Evolutionary conservation across 768 basidiomycete genomes (phyloP).

Genomic region (Leccinum ochraceum): DNA sequence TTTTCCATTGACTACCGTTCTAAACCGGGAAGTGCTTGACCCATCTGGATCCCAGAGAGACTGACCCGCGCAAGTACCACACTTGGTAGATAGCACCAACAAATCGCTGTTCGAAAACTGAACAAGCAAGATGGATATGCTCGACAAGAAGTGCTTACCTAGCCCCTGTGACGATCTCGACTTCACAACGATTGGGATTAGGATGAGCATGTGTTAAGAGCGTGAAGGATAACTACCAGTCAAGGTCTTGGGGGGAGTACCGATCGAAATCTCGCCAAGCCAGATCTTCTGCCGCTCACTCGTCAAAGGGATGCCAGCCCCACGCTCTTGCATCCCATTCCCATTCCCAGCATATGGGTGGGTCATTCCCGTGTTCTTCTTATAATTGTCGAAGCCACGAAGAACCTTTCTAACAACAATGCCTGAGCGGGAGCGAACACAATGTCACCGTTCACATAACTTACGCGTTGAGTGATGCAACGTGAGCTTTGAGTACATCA

Average conservation of each 20-base stretch:
- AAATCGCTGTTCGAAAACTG: too few species aligned
- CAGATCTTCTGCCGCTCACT: background rate
- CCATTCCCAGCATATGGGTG: background rate
- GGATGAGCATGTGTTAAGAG: background rate
- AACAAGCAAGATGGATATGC: too few species aligned
- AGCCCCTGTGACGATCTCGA: background rate
- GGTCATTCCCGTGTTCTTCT: background rate
- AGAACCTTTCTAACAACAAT: background rate
- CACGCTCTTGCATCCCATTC: background rate
- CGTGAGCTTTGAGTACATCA: background rate
- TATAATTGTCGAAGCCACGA: background rate
- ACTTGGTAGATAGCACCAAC: too few species aligned
- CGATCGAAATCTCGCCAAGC: background rate
- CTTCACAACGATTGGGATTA: background rate
- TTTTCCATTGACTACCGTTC: too few species aligned
- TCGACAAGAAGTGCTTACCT: too few species aligned
- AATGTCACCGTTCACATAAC: background rate
- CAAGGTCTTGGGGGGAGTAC: background rate
- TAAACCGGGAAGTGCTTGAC: too few species aligned
- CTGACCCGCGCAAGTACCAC: too few species aligned
- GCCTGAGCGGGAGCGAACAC: background rate
- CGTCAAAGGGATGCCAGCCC: background rate
- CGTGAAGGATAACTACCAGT: background rate
- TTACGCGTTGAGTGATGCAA: background rate
- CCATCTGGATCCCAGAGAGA: too few species aligned